Evolutionary conservation across 352 stramenopile genomes (phyloP), one percentile per base, ranked within the genome.

Genomic region (Phytophthora tentaculata): DNA sequence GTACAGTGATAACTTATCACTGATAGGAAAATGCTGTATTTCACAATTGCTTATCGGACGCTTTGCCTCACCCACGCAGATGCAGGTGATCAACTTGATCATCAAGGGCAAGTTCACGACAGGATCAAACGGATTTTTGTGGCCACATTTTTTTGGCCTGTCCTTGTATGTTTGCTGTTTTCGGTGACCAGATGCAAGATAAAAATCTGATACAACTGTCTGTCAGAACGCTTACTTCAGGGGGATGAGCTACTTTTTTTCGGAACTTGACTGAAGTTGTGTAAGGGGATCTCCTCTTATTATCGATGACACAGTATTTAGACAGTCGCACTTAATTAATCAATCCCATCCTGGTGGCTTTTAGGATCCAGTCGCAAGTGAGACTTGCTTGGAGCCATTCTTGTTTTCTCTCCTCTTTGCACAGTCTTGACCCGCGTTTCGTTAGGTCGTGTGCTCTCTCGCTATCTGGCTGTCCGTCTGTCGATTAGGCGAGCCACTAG

Each of bases 401-500:
- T n/a, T 9, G 8, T 19, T 55, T 71, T 70, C 43, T 20, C 63
- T 14, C 49, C 28, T 8, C 9, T 7, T 48, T 60, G 63, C 63
- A 65, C 47, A 69, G 62, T 64, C 47, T 48, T 22, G 35, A 22
- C 41, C 26, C n/a, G 12, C 19, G 3, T 61, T 50, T 71, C 48
- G 50, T 72, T 48, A 0, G 35, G 39, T 71, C 51, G 63, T 54
- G 24, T 13, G 35, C 53, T 48, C 35, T 67, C 29, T 50, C 35
- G 47, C 22, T 57, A 44, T 60, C 41, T 56, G 41, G 49, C 44
- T 68, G 37, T 65, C 57, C 32, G 56, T 58, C 56, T 67, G 54
- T 64, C 69, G 16, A 23, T 48, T 48, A 66, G 56, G 41, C 56
- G 41, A 56, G n/a, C 22, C 67, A 76, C 29, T 61, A 64, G 61